Base-by-base conservation (phyloP, 257 asterid species). In the Ajuga chamaepitys region DNA sequence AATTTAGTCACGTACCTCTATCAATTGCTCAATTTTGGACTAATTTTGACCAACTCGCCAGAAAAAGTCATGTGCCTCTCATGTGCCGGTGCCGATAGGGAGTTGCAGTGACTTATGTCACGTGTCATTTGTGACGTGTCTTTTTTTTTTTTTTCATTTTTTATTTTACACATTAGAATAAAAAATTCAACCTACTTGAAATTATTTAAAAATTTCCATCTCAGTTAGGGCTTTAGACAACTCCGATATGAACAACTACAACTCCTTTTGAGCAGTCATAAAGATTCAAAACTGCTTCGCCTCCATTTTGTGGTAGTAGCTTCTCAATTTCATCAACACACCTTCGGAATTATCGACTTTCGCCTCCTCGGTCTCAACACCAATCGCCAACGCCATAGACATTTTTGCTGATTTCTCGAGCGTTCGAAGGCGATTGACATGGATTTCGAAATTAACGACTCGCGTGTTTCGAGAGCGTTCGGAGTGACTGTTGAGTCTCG, bases 281-380 rank as follows among this genome's bases (percentile, higher is more conserved):
- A 86, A 90, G 32, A 72, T 64, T 97, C 99, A 94, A 70, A 91
- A 88, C 58, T 80, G 80, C 32, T 77, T 75, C 16, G 83, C 86
- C 66, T 82, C 89, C 95, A 94, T 90, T 68, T 61, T 77, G 18
- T 70, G 66, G 57, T 97, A 88, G 16, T 72, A 85, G 0, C 83
- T 60, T 51, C 45, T 80, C 83, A 93, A 66, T 42, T 82, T 87
- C 73, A 85, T 59, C 62, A 80, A 54, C 83, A 86, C 21, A 1
- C 95, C 95, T n/a, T 73, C 78, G 0, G 96, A 82, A 56, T 87
- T 70, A 53, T 89, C 98, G 3, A 83, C 88, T 47, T 87, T 95
- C 17, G 82, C 79, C 9, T 69, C 85, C 30, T 45, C 78, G 7
- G 6, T 52, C 5, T 47, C 67, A 32, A 46, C 12, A 4, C 20